Evolutionary conservation across 2,329 filamentous ascomycete species (phyloP), one percentile per base, ranked within the genome.

Genomic region (Aspergillus fumigatiaffinis): DNA sequence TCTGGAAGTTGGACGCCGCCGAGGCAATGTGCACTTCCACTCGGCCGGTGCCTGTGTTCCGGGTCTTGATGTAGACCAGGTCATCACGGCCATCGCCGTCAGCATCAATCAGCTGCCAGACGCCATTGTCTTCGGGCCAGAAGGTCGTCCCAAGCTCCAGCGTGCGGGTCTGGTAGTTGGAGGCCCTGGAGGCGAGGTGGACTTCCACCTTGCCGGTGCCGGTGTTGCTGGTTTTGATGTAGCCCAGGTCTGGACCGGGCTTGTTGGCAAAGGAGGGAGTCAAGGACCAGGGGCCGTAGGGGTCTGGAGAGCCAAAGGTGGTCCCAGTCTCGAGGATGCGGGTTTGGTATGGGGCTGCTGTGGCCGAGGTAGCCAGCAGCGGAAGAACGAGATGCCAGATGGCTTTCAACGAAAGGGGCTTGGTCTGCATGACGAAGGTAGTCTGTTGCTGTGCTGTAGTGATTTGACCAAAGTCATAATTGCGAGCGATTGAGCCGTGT

Each of bases 61-160:
- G 58, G 1, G 58, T 61, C 55, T 60, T 61, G 50, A 61, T 60
- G 52, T 60, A 61, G 20, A 61, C 50, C 12, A 60, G 51, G 51
- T 61, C 60, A n/a, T 54, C 52, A 14, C 35, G 51, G 6, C 52
- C 57, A 35, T 61, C 60, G 35, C 55, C 52, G 12, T 61, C 57
- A n/a, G 51, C 51, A 47, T 60, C 60, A 4, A 48, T 53, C 10
- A 59, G 49, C 42, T 59, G 59, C 59, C 59, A 59, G 2, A 51
- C 51, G 8, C 57, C 57, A 17, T 57, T 57, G n/a, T 61, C 51
- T 26, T 59, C 57, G 42, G 52, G 26, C 14, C 10, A 17, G 29
- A 80, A 79, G 1, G 89, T 92, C 69, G 79, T 81, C 41, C 87
- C 87, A 0, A 86, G 84, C 29, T 82, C 78, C 75, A 87, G 87